phyloP scores from a whole-genome alignment of 2,329 filamentous ascomycete genomes.

The Pezizomycotina sp. region DNA sequence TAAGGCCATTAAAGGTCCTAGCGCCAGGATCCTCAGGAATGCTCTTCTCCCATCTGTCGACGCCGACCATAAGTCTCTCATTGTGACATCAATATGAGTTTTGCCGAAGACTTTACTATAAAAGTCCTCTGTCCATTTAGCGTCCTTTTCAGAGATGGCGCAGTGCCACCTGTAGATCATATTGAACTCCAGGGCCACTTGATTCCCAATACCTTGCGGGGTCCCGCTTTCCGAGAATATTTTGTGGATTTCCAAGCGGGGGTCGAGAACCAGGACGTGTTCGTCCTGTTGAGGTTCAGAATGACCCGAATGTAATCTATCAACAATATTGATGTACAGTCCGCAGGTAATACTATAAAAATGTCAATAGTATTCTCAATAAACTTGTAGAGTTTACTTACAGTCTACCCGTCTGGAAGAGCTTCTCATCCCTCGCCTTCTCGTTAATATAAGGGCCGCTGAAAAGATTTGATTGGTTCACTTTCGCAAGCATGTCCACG shows the following conservation, averaged over 20 bases:
- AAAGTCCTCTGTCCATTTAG: constrained; percentile 26
- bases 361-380: not conserved
- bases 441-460: too few species aligned
- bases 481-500: constrained; percentile 28
- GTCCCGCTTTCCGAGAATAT: constrained; percentile 20
- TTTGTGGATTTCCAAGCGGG: constrained; percentile 25
- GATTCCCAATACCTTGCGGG: constrained; percentile 27
- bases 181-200: constrained; percentile 30
- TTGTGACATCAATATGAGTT: constrained; percentile 30
- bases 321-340: constrained; percentile 39
- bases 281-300: constrained; percentile 29
- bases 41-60: constrained; percentile 45
- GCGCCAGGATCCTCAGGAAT: constrained; percentile 47
- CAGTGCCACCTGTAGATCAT: constrained; percentile 29
- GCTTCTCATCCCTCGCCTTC: constrained; percentile 33
- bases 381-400: too few species aligned
- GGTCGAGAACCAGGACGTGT: constrained; percentile 27
- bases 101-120: constrained; percentile 21
- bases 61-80: constrained; percentile 45
- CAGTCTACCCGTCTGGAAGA: constrained; percentile 38
- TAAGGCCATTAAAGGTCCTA: constrained; percentile 36
- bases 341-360: constrained; percentile 33
- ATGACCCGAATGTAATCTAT: constrained; percentile 40
- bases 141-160: constrained; percentile 27
- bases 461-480: constrained; percentile 33